Evolutionary conservation across 768 basidiomycete species (phyloP).

Genomic region (Termitomyces sp.): DNA sequence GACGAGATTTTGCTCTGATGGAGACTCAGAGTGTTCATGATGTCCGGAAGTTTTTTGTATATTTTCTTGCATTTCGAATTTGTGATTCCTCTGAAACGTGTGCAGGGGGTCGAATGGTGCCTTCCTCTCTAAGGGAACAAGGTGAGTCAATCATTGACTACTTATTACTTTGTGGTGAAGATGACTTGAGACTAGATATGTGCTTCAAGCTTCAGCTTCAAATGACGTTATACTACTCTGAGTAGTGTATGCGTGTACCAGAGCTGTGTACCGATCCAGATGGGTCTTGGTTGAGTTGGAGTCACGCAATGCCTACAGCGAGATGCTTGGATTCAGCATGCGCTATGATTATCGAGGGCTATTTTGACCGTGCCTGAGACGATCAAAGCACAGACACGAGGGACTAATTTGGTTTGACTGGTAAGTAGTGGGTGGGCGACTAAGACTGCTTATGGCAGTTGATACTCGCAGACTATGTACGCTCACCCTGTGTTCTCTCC

Average conservation of each 20-base stretch:
- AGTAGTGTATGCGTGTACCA: neutral
- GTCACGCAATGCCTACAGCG: neutral
- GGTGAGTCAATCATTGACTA: conserved; percentile 10
- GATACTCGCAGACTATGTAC: neutral
- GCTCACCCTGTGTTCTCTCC: too few species aligned
- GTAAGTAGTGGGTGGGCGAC: neutral
- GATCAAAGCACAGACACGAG: neutral
- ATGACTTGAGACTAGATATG: neutral
- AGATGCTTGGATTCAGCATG: neutral
- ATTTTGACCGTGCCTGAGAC: neutral
- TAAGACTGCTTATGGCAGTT: neutral
- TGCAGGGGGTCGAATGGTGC: conserved; percentile 11
- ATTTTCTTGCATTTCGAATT: conserved; percentile 6
- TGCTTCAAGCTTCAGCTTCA: neutral
- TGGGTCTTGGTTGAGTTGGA: neutral
- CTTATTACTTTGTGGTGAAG: conserved; percentile 4
- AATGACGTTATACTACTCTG: neutral
- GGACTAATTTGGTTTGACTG: neutral
- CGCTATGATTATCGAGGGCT: too few species aligned
- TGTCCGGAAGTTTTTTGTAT: conserved; percentile 17
- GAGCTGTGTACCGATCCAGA: neutral
- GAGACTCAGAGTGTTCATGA: neutral
- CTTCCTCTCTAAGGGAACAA: conserved; percentile 9
- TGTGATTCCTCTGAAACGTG: conserved; percentile 14
- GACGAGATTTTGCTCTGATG: neutral